Base-by-base conservation (phyloP, 768 basidiomycete species). In the Trichaptum fuscoviolaceum region DNA sequence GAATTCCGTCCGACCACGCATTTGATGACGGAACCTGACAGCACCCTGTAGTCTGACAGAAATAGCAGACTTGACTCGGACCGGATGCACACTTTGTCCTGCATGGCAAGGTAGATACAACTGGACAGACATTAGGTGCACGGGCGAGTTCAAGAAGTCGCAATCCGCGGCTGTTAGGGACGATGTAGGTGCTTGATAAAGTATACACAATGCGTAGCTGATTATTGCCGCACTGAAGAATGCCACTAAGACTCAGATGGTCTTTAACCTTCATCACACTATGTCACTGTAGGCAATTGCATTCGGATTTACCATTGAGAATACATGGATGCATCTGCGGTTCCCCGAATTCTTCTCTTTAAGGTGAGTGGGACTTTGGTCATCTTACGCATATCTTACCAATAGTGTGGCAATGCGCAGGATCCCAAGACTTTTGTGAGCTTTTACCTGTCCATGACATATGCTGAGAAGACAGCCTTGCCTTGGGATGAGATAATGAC, bases 241-340 rank as follows among this genome's bases (percentile, higher is more conserved):
- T 35, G 62, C 63, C 35, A 25, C 0, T 17, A 70, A n/a, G n/a
- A n/a, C n/a, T n/a, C n/a, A 76, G 69, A 64, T 76, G 0, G 64
- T 78, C 25, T 74, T 74, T 73, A 70, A 67, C 57, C 57, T 75
- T 23, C 69, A 71, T 26, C 67, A 72, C 18, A 70, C 72, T 60
- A 74, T 78, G 73, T 67, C 67, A 1, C 66, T 72, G 71, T 35
- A 67, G 71, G 6, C 64, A 72, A 5, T 73, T 35, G 65, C 69
- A 1, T 72, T 74, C 23, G 77, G 76, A 0, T 71, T 77, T 26
- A 75, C 73, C 0, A 64, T 76, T 18, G 73, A 77, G 64, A 69
- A 73, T 58, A 69, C 30, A 0, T 5, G 58, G 0, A 67, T 72
- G 70, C 68, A 76, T 23, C 0, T 78, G 24, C 79, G 78, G 78